Conservation (phyloP, 2,329 filamentous ascomycete species). For the Penicillium sp. region DNA sequence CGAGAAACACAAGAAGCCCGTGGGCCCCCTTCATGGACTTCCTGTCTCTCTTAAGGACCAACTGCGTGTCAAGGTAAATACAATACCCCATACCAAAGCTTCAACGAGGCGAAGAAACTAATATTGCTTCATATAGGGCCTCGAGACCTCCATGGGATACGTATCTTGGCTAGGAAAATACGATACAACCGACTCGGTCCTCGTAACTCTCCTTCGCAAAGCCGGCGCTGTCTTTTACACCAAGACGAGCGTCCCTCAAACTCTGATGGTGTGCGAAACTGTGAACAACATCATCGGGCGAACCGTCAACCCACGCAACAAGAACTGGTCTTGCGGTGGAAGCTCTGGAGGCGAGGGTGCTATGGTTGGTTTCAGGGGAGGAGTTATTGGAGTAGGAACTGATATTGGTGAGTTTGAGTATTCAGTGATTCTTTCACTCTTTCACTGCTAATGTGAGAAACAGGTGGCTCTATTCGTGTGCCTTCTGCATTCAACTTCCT, state of each 20-base stretch:
- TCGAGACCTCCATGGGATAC: conserved; percentile 18
- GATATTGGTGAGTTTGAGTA: conserved; percentile 46
- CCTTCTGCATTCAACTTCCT: conserved; percentile 41
- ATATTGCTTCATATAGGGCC: conserved; percentile 7
- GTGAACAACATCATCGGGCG: conserved; percentile 62
- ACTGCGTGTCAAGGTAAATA: conserved; percentile 39
- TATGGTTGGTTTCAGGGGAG: conserved; percentile 52
- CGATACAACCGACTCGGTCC: conserved; percentile 17
- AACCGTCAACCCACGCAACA: conserved; percentile 58
- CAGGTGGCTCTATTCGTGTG: conserved; percentile 41
- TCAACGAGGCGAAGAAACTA: not conserved
- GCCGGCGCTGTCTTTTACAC: conserved; percentile 54
- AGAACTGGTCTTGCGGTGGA: conserved; percentile 61
- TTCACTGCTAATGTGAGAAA: not conserved
- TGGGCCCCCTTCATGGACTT: conserved; percentile 61
- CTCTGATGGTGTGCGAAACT: conserved; percentile 64
- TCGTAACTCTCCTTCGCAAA: conserved; percentile 37
- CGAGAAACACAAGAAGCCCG: conserved; percentile 42
- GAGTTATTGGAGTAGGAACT: conserved; percentile 57
- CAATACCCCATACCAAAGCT: not conserved
- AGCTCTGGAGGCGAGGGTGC: conserved; percentile 64
- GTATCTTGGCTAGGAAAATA: conserved; percentile 17
- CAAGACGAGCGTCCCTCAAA: conserved; percentile 57
- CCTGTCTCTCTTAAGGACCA: conserved; percentile 61
- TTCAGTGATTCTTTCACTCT: not conserved